Conservation (phyloP, 164 flowering plant genomes). For the Chimonanthus praecox region DNA sequence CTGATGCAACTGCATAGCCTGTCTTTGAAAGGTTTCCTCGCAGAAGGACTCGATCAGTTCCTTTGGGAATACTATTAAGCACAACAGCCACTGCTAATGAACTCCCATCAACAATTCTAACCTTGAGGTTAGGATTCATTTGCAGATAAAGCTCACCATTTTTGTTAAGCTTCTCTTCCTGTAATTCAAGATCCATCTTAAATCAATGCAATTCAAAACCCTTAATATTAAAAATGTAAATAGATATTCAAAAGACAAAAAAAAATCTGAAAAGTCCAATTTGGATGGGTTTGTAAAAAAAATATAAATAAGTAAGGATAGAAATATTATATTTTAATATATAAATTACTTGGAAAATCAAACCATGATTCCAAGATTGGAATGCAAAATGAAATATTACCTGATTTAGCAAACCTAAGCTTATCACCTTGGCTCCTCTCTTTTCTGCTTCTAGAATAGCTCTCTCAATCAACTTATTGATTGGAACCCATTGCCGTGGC, state of each 20-base stretch:
- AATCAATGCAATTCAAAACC: background rate
- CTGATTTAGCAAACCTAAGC: conserved; percentile 73
- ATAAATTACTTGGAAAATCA: background rate
- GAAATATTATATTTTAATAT: too few species aligned
- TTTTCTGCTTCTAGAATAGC: conserved; percentile 62
- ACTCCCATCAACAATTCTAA: conserved; percentile 59
- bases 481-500: conserved; percentile 34
- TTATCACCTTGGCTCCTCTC: conserved; percentile 52
- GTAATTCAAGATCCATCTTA: background rate
- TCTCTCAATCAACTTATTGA: conserved; percentile 55
- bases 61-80: conserved; percentile 51
- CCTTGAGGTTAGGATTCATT: conserved; percentile 42
- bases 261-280: background rate
- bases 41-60: conserved; percentile 44
- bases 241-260: background rate
- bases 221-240: background rate
- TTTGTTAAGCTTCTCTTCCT: conserved; percentile 58
- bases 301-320: too few species aligned
- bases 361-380: background rate
- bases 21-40: conserved; percentile 44
- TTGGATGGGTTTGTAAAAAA: too few species aligned
- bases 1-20: conserved; percentile 28
- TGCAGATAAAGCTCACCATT: conserved; percentile 54
- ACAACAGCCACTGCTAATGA: conserved; percentile 51
- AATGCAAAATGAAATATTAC: background rate